Evolutionary conservation across 352 stramenopile species (phyloP).

Genomic region (Phytopythium aichiense): DNA sequence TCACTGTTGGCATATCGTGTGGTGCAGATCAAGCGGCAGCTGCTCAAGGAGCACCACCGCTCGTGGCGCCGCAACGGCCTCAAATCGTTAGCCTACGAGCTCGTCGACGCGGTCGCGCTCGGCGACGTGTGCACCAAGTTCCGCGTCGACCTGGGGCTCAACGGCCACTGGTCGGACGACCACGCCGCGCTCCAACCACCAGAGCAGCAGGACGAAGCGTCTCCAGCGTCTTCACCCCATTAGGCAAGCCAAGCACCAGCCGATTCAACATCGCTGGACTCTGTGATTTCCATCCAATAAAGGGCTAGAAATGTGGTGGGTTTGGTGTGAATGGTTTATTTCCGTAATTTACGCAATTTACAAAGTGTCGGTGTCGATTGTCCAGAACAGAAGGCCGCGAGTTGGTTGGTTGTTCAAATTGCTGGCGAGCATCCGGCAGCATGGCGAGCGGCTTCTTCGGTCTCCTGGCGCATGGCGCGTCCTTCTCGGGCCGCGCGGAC

Average conservation of each 20-base stretch:
- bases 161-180: conserved; percentile 51
- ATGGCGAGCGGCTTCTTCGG: conserved; percentile 77
- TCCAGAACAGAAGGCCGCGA: too few species aligned
- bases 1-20: too few species aligned
- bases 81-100: conserved; percentile 35
- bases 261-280: background rate
- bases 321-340: too few species aligned
- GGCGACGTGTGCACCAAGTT: conserved; percentile 46
- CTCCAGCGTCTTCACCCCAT: too few species aligned
- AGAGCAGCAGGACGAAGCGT: background rate
- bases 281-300: too few species aligned
- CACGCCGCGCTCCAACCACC: conserved; percentile 4
- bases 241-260: too few species aligned
- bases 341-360: too few species aligned
- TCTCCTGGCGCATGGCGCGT: conserved; percentile 59
- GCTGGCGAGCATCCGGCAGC: background rate
- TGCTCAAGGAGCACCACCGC: conserved; percentile 49
- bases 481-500: conserved; percentile 55
- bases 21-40: conserved; percentile 34
- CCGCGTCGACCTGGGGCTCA: conserved; percentile 32
- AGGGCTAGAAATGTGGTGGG: too few species aligned
- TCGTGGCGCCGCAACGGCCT: conserved; percentile 57
- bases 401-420: too few species aligned
- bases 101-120: conserved; percentile 34
- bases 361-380: too few species aligned